These are phyloP conservation scores for Fragilaria radians DNA, from an alignment of 108 stramenopile genomes.

Conservation along the genomic window DNA sequence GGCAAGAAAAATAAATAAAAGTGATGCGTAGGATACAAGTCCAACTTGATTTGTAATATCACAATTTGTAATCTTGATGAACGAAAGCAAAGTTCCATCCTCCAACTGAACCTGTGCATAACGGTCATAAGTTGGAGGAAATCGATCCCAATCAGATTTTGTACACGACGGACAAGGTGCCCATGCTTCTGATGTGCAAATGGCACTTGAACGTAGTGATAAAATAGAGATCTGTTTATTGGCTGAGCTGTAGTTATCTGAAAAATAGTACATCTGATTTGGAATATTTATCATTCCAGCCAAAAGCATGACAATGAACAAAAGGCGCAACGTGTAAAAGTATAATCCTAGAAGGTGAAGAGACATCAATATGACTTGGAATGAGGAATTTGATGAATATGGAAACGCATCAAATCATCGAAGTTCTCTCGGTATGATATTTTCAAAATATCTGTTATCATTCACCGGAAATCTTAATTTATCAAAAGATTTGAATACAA, in stretches of 20 bases:
- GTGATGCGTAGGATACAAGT: not conserved
- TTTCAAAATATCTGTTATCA: no score
- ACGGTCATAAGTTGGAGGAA: slow-evolving; percentile 14
- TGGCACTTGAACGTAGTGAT: slow-evolving; percentile 5
- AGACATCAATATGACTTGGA: not conserved
- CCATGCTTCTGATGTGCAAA: slow-evolving; percentile 12
- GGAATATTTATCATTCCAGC: slow-evolving; percentile 65
- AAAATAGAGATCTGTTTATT: slow-evolving; percentile 4
- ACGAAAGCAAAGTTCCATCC: slow-evolving; percentile 3
- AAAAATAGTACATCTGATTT: slow-evolving; percentile 61
- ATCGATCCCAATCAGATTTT: slow-evolving; percentile 6
- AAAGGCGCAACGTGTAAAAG: slow-evolving; percentile 63
- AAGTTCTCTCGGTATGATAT: no score
- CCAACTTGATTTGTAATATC: not conserved
- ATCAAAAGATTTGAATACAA: no score
- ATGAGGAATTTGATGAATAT: not conserved
- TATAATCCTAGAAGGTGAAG: slow-evolving; percentile 54
- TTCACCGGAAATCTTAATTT: not conserved
- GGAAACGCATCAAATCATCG: no score
- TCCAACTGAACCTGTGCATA: not conserved
- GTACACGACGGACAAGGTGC: slow-evolving; percentile 12
- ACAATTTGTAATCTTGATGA: slow-evolving; percentile 10
- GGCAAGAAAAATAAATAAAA: slow-evolving; percentile 5
- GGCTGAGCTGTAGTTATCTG: slow-evolving; percentile 34
- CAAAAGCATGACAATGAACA: slow-evolving; percentile 45